These are phyloP conservation scores for Aaosphaeria arxii DNA, from an alignment of 2,329 filamentous ascomycete genomes.

Conservation along the genomic window DNA sequence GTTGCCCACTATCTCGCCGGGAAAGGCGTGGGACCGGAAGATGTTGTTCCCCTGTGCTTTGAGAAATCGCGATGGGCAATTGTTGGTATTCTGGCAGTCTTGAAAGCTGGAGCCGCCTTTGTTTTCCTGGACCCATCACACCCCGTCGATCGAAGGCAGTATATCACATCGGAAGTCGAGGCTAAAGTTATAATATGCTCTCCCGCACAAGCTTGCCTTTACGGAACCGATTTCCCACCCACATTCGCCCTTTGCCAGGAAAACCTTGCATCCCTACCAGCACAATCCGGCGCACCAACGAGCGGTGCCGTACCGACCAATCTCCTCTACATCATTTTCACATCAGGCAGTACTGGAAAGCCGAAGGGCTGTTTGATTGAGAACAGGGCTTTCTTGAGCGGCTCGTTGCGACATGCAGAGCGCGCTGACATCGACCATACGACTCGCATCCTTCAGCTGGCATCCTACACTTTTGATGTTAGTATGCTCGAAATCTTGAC, in stretches of 20 bases:
- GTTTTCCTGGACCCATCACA: constrained; percentile 31
- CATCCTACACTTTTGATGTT: constrained; percentile 56
- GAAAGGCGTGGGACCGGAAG: background rate
- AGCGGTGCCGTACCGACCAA: constrained; percentile 28
- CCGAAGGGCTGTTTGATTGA: constrained; percentile 53
- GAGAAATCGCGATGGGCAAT: constrained; percentile 23
- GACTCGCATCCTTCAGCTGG: constrained; percentile 43
- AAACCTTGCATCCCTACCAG: constrained; percentile 4
- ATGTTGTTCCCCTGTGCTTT: constrained; percentile 15
- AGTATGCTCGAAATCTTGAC: constrained; percentile 55
- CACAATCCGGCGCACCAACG: constrained; percentile 1
- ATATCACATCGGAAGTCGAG: constrained; percentile 24
- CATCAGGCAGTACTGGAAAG: constrained; percentile 35
- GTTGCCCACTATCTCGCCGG: background rate
- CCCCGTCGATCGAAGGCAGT: constrained; percentile 23
- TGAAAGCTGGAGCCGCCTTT: constrained; percentile 44
- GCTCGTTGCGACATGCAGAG: constrained; percentile 4
- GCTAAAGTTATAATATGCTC: constrained; percentile 12
- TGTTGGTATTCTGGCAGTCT: constrained; percentile 32
- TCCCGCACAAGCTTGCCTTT: constrained; percentile 4
- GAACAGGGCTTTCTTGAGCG: constrained; percentile 7
- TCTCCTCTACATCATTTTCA: constrained; percentile 59
- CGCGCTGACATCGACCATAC: constrained; percentile 2
- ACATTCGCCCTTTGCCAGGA: constrained; percentile 6
- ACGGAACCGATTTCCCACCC: constrained; percentile 5